Evolutionary conservation across 148 eudicot genomes (phyloP), one percentile per base, ranked within the genome.

Genomic region (Rhododendron mucronatum): DNA sequence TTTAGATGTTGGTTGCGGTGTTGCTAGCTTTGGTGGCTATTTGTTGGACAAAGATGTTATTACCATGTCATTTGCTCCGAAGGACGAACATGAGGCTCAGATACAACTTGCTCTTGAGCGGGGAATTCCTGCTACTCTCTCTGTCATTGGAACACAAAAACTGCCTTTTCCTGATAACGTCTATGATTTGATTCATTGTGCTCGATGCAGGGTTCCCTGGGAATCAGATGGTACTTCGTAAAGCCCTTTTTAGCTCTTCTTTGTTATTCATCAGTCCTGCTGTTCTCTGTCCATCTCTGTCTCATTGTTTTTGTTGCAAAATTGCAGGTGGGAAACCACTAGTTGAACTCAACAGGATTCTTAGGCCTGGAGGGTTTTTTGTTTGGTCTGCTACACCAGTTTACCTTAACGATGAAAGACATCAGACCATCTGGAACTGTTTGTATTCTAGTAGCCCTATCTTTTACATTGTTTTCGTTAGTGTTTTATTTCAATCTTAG

Each of bases 161-260:
- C 92, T 97, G 59, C 88, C 96, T 26, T 97, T 97, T 92, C 98
- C 99, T 35, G 98, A 95, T 84, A 95, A 94, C 86, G 90, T 86
- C 37, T 97, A 83, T 88, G 99, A 97, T 93, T 88, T 97, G 87
- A 91, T 97, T 87, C 99, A 97, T 84, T 97, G 99, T 88, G 98
- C 99, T 82, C 91, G 99, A 89, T 97, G 99, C 95, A 92, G 99
- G 84, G 99, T 97, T 87, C 99, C 94, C 87, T 97, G 99, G 99
- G 93, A 97, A 86, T 98, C 88, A 59, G 95, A 93, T 90, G 98
- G 99, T 97, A 91, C 51, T 78, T 75, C 37, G n/a, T 81, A 45
- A 12, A 74, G 48, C 69, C 53, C 63, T 21, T 33, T 82, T 69
- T 63, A 23, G 7, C 63, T 37, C 4, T 45, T 67, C 12, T 35